Conservation (phyloP, 352 stramenopile genomes). For the Lagenidium giganteum region DNA sequence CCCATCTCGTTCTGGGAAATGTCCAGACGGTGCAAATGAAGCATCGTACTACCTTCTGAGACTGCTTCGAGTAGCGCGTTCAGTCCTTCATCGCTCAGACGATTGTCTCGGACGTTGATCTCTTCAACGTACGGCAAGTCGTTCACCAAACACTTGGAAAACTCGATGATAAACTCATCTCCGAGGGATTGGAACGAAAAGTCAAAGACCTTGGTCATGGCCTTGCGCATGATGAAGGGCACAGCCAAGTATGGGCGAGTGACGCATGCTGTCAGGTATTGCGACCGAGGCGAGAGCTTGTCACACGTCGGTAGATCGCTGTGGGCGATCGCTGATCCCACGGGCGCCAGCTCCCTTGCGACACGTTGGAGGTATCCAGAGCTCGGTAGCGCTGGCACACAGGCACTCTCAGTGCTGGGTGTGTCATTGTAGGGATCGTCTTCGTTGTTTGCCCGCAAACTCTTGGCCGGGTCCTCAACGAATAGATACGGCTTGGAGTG, state of each 20-base stretch:
- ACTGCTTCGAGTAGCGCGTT: constrained; percentile 54
- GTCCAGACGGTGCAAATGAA: constrained; percentile 45
- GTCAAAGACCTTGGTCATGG: constrained; percentile 66
- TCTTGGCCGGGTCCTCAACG: constrained; percentile 20
- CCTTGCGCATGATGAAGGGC: constrained; percentile 56
- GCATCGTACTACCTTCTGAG: constrained; percentile 37
- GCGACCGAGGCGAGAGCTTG: constrained; percentile 54
- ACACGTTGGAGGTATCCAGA: constrained; percentile 35
- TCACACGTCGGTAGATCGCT: constrained; percentile 28
- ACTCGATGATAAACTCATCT: constrained; percentile 57
- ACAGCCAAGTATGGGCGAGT: constrained; percentile 45
- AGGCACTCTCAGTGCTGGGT: constrained; percentile 15
- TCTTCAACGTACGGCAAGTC: constrained; percentile 66
- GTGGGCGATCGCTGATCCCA: constrained; percentile 14
- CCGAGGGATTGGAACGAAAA: constrained; percentile 82
- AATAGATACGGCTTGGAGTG: constrained; percentile 67
- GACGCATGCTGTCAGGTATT: constrained; percentile 52
- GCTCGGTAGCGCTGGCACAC: constrained; percentile 36
- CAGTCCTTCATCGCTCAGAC: constrained; percentile 71
- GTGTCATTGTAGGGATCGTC: constrained; percentile 5
- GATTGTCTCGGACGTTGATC: constrained; percentile 85
- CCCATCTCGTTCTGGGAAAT: constrained; percentile 78
- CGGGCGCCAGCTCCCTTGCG: constrained; percentile 16
- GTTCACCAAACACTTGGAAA: constrained; percentile 49
- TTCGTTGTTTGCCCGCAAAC: constrained; percentile 11